Percentiles rank a stretch among this genome's conserved stretches.
Conservation (phyloP, 305 asterid genomes). For the Fraxinus nigra region DNA sequence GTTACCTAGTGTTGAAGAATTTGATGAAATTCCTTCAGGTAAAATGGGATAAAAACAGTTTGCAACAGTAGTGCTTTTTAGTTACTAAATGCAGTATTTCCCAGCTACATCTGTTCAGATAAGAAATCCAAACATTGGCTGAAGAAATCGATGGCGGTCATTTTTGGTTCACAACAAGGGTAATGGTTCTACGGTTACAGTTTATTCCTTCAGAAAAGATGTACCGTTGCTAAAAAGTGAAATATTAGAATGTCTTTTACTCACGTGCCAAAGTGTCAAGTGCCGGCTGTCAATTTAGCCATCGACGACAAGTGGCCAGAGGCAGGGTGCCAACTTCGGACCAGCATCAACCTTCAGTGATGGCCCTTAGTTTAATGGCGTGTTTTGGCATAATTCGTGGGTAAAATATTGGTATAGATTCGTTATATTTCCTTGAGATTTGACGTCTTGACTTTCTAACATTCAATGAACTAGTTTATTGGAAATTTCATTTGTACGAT, state of each 20-base stretch:
- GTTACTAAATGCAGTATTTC: neutral
- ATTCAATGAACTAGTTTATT: neutral
- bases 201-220: neutral
- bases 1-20: slow-evolving; percentile 18
- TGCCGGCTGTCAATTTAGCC: neutral
- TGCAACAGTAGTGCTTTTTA: neutral
- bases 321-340: neutral
- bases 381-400: neutral
- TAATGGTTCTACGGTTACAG: neutral
- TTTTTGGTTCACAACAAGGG: neutral
- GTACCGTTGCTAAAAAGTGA: neutral
- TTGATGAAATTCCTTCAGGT: neutral
- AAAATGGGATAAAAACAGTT: neutral
- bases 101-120: neutral
- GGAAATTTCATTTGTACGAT: neutral
- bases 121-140: neutral
- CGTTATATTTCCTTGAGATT: neutral
- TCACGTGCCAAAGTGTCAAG: neutral
- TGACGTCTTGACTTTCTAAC: neutral
- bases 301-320: neutral
- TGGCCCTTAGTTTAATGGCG: neutral
- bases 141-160: neutral
- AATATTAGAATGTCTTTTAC: neutral
- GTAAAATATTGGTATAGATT: neutral
- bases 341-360: neutral